These are phyloP conservation scores for Smithsoniella earleae DNA, from an alignment of 163 green algal genomes.

Conservation along the genomic window DNA sequence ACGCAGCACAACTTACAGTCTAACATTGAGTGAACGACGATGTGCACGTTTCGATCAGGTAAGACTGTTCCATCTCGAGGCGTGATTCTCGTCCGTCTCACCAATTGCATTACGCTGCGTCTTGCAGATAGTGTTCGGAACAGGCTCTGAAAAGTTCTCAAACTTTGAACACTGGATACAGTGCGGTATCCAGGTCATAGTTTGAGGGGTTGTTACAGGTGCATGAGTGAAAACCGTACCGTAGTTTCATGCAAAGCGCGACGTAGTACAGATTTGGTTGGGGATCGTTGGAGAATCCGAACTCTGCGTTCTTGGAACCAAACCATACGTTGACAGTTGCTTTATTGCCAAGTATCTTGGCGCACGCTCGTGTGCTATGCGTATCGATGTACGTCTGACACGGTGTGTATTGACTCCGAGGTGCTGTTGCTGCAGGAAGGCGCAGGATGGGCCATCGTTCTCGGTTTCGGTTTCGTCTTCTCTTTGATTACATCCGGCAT, in stretches of 20 bases:
- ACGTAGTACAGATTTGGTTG: too few species aligned
- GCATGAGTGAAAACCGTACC: background rate
- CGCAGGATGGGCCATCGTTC: slow-evolving; percentile 41
- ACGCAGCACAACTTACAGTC: background rate
- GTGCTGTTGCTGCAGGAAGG: slow-evolving; percentile 25
- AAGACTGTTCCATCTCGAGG: background rate
- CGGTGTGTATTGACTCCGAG: too few species aligned
- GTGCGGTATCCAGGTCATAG: background rate
- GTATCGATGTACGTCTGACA: too few species aligned
- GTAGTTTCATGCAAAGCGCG: background rate
- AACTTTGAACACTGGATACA: background rate
- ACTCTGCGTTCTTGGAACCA: too few species aligned
- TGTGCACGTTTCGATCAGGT: background rate
- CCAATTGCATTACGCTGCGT: background rate
- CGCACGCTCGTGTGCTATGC: too few species aligned
- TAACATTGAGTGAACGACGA: background rate
- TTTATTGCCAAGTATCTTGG: too few species aligned
- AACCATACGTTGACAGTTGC: too few species aligned
- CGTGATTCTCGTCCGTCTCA: background rate
- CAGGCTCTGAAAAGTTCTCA: background rate
- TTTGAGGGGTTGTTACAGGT: background rate
- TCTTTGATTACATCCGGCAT: slow-evolving; percentile 44
- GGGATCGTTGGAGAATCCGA: too few species aligned
- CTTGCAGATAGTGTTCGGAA: background rate
- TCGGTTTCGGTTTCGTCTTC: slow-evolving; percentile 34